A percentile compares a stretch with the other conserved stretches of the same genome.
Conservation (phyloP, 768 basidiomycete species). For the Lactarius evosmus region DNA sequence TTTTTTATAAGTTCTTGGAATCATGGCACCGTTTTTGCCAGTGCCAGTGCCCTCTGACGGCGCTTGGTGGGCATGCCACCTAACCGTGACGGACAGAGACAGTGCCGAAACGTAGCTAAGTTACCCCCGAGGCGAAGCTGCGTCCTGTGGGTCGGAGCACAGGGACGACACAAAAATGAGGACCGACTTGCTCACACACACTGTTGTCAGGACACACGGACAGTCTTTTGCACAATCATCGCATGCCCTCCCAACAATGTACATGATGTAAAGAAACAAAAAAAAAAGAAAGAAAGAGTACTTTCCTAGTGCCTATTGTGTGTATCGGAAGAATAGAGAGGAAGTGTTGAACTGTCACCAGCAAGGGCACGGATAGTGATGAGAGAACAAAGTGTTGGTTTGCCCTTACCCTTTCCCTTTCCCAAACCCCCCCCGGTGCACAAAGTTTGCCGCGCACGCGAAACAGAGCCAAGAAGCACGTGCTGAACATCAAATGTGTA, state of each 20-base stretch:
- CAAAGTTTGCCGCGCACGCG: neutral
- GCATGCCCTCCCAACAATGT: constrained; percentile 27
- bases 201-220: constrained; percentile 25
- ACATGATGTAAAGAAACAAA: constrained; percentile 6
- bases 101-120: neutral
- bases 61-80: neutral
- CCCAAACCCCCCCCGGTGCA: neutral
- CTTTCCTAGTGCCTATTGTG: constrained; percentile 6
- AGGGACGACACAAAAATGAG: neutral
- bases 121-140: neutral
- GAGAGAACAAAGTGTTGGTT: neutral
- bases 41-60: neutral
- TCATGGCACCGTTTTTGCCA: neutral
- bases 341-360: neutral
- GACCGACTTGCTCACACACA: constrained; percentile 22
- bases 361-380: neutral
- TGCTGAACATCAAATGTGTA: neutral
- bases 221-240: constrained; percentile 20
- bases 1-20: neutral
- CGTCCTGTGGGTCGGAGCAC: neutral
- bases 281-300: neutral
- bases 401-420: neutral
- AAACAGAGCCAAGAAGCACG: neutral
- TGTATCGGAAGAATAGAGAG: neutral
- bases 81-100: neutral